Evolutionary conservation across 805 yeast genomes (phyloP).

Genomic region (Barnettozyma vustinii): DNA sequence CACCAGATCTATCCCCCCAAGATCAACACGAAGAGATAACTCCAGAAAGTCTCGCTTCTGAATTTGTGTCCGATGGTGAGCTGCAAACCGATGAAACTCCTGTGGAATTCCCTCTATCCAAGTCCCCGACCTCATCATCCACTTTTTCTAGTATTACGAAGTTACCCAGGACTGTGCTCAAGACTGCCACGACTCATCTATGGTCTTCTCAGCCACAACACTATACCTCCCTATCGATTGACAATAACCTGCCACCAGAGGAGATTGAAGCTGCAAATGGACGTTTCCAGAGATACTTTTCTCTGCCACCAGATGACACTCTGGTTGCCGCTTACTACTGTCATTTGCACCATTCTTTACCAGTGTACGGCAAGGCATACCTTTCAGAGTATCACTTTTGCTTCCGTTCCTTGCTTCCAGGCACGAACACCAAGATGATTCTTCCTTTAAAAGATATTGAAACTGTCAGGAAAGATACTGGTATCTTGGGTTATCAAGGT

Average conservation of each 20-base stretch:
- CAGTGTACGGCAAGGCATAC: slow-evolving; percentile 80
- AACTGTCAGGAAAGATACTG: slow-evolving; percentile 59
- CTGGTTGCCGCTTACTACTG: slow-evolving; percentile 67
- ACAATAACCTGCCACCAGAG: slow-evolving; percentile 27
- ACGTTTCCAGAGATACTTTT: slow-evolving; percentile 63
- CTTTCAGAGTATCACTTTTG: slow-evolving; percentile 67
- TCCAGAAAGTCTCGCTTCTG: background rate
- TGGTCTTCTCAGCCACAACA: slow-evolving; percentile 1
- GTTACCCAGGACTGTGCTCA: background rate
- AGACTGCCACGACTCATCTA: background rate
- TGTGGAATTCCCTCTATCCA: background rate
- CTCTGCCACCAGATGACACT: slow-evolving; percentile 45
- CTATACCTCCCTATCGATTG: background rate
- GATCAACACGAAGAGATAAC: slow-evolving; percentile 1
- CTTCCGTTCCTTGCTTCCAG: slow-evolving; percentile 75
- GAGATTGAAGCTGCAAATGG: slow-evolving; percentile 43
- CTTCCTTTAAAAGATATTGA: slow-evolving; percentile 74
- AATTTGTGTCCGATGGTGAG: background rate
- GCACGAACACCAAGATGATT: slow-evolving; percentile 73
- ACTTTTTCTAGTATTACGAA: background rate
- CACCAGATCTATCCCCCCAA: background rate
- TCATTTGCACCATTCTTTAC: slow-evolving; percentile 64
- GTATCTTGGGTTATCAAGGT: slow-evolving; percentile 67
- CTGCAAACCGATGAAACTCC: background rate
- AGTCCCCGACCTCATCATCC: background rate